Base-by-base conservation (phyloP, 2,329 filamentous ascomycete genomes). In the Pseudogymnoascus sp. region DNA sequence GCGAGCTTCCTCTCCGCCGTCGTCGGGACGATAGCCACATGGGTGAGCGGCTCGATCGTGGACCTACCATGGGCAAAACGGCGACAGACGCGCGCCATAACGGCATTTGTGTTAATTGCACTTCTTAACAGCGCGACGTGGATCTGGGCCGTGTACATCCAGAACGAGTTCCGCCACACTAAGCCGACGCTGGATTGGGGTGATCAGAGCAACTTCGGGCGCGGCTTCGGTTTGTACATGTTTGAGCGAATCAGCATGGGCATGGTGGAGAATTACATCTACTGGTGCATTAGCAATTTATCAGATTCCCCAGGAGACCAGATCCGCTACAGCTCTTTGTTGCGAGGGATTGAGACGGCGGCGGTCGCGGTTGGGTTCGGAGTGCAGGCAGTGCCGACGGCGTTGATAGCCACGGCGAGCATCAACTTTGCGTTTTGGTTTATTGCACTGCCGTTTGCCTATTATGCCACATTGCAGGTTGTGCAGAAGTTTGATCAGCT, bases 81-180 rank as follows among this genome's bases (percentile, higher is more conserved):
- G 53, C 72, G 76, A 21, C 76, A 77, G 65, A 74, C 71, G 4
- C 73, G 79, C 15, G 78, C 79, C 15, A 65, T 77, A 8, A 64
- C 68, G 17, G 76, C 77, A 1, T 81, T 75, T 64, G 65, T 69
- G 19, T 64, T 80, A 6, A 78, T 80, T 15, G 75, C 77, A 0
- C 59, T 72, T 7, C 66, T 80, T 23, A 78, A 79, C 66, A 77
- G 73, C 28, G 73, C 75, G 0, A 78, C 76, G 0, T 81, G 78
- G 78, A 77, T 78, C 13, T 81, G 79, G 76, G 78, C 76, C 2
- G 76, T 79, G 33, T 71, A 77, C 15, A 75, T 81, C 36, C 78
- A 81, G 65, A 76, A 79, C 62, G 77, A 79, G 64, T 81, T 79
- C 69, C 74, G 75, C 4, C 69, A 72, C n/a, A 78, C 75, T 1